phyloP scores from a whole-genome alignment of 2,329 filamentous ascomycete species.

The Colletotrichum liriopes region DNA sequence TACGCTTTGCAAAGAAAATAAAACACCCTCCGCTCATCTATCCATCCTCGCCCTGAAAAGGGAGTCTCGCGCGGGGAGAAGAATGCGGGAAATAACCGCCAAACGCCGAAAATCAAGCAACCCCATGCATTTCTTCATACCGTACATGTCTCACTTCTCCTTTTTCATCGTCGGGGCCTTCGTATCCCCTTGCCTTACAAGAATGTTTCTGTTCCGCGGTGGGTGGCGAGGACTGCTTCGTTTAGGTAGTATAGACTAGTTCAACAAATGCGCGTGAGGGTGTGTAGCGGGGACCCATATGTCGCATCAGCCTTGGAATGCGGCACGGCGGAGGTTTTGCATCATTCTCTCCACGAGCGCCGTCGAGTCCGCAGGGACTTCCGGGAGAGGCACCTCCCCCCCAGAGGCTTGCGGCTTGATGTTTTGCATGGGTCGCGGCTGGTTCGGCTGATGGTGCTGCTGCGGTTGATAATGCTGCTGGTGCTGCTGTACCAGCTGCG shows the following conservation, averaged over 20 bases:
- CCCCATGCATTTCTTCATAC: constrained; percentile 9
- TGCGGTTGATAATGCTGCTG: constrained; percentile 19
- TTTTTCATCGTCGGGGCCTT: not conserved
- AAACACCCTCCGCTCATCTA: not conserved
- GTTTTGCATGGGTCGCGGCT: not conserved
- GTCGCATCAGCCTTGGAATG: constrained; percentile 25
- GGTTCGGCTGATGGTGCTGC: constrained; percentile 31
- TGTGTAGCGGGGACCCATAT: not conserved
- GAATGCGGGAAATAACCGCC: not conserved
- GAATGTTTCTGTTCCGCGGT: not conserved
- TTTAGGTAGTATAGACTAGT: constrained; percentile 6
- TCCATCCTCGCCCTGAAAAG: not conserved
- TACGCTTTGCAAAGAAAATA: constrained; percentile 13
- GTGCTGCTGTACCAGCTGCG: constrained; percentile 40
- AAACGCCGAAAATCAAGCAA: constrained; percentile 8
- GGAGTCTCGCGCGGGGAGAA: not conserved
- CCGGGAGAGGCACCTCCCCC: constrained; percentile 54
- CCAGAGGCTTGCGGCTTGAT: constrained; percentile 9
- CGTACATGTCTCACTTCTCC: not conserved
- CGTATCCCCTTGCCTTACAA: not conserved
- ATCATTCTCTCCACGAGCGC: constrained; percentile 69
- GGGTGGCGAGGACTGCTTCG: not conserved
- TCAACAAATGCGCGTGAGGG: not conserved
- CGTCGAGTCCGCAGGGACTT: constrained; percentile 62
- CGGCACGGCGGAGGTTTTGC: constrained; percentile 63